Evolutionary conservation across 768 basidiomycete species (phyloP), one percentile per base, ranked within the genome.

Genomic region (Calvatia gigantea): DNA sequence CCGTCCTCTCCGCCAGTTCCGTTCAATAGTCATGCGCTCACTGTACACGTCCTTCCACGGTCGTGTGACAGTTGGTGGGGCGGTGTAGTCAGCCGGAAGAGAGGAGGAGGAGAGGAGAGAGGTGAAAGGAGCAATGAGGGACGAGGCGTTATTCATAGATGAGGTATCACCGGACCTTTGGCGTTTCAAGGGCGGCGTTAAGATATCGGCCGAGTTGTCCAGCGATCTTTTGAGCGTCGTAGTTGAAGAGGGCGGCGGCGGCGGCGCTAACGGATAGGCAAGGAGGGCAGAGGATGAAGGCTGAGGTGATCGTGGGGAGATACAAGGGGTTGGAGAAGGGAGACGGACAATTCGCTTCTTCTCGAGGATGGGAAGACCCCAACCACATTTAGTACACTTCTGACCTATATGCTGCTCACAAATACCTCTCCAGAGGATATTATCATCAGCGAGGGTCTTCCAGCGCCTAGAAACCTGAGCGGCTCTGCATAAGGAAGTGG

Each of bases 11-110:
- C 96, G 84, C 97, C 97, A 99, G 69, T 99, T 99, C 45, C 94
- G 84, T 71, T 98, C 97, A 41, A 99, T 84, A 17, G 87, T 86
- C 69, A 98, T 84, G n/a, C 97, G 87, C 69, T 99, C 97, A 66
- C 90, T 92, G 70, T 98, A 99, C 17, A 99, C 96, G 60, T 91
- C 87, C 69, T 99, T 99, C 97, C 97, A 99, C 0, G 96, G 97
- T 41, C 94, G 84, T 14, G 92, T 95, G 57, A 81, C 62, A 14
- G 75, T 73, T 23, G 70, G 42, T 69, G 65, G 25, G 70, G 67
- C 35, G 75, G 73, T 25, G 62, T 49, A 47, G 59, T 42, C 41
- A 8, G 38, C 11, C 12, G 41, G 25, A 56, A 54, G 6, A 57
- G 60, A 32, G 60, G 50, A 37, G 55, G 54, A 48, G 51, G 54